Conservation (phyloP, 371 early-diverging fungal genomes). For the Mucor plumbeus region DNA sequence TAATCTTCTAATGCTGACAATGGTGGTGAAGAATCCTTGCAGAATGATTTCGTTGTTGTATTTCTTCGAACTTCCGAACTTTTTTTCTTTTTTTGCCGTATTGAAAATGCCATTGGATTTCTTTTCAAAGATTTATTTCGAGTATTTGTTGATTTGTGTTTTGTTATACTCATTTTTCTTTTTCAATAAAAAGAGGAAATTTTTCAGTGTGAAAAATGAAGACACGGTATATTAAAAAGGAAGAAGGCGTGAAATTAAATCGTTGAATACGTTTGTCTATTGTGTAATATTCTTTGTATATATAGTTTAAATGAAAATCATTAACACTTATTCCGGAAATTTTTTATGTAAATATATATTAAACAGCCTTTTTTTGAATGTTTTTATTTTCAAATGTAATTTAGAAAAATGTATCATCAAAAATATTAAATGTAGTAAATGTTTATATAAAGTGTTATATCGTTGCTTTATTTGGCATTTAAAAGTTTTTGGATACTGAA, state of each 20-base stretch:
- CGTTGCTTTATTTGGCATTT: no score
- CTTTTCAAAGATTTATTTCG: neutral
- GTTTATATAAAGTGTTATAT: no score
- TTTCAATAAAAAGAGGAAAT: neutral
- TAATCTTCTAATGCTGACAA: neutral
- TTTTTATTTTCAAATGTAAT: neutral
- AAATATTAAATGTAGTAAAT: neutral
- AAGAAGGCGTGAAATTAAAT: neutral
- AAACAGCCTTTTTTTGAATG: neutral
- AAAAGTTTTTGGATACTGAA: neutral
- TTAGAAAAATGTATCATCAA: slow-evolving; percentile 2
- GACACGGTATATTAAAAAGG: neutral
- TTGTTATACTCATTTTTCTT: neutral
- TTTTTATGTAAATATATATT: neutral
- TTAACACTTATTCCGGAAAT: neutral
- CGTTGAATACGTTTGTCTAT: neutral
- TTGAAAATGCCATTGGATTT: slow-evolving; percentile 3
- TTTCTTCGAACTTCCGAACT: slow-evolving; percentile 10
- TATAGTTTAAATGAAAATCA: neutral
- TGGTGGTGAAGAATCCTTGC: neutral
- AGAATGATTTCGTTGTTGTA: neutral
- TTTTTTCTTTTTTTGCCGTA: slow-evolving; percentile 12
- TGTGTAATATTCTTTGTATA: neutral
- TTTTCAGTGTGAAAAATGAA: neutral
- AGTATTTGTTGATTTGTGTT: neutral